A percentile compares a stretch with the other conserved stretches of the same genome.
Evolutionary conservation across 805 yeast species (phyloP).

Genomic region (Zygoascus biomembranicola): DNA sequence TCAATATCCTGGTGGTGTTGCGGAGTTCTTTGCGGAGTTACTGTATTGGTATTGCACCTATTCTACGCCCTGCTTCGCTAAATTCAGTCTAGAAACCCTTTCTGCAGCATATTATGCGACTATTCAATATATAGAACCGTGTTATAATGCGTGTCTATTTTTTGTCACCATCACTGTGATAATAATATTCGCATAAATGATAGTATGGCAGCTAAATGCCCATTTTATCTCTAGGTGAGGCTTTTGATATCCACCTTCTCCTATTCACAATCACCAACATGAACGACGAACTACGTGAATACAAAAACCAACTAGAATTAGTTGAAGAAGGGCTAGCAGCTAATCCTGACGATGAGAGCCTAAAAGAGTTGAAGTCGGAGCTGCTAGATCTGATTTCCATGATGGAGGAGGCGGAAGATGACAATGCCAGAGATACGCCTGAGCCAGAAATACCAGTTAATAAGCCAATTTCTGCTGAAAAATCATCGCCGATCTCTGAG

Average conservation of each 20-base stretch:
- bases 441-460: not conserved
- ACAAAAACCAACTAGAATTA: conserved; percentile 24
- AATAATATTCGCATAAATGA: too few relatives aligned
- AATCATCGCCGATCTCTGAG: not conserved
- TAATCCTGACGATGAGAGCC: conserved; percentile 22
- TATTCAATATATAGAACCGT: too few relatives aligned
- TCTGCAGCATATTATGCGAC: too few relatives aligned
- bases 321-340: conserved; percentile 22
- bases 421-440: not conserved
- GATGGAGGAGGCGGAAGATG: conserved; percentile 10
- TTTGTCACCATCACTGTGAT: too few relatives aligned
- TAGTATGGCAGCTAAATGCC: too few relatives aligned
- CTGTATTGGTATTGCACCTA: too few relatives aligned
- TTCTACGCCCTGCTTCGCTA: too few relatives aligned
- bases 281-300: conserved; percentile 27
- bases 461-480: too few relatives aligned
- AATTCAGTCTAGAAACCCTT: too few relatives aligned
- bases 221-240: not conserved
- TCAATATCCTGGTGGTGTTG: too few relatives aligned
- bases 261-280: conserved; percentile 3
- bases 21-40: too few relatives aligned
- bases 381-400: conserved; percentile 24
- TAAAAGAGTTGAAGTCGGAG: conserved; percentile 23
- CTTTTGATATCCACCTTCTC: not conserved
- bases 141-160: too few relatives aligned